Evolutionary conservation across 2,329 filamentous ascomycete genomes (phyloP).

Genomic region (Alternaria triticimaculans): DNA sequence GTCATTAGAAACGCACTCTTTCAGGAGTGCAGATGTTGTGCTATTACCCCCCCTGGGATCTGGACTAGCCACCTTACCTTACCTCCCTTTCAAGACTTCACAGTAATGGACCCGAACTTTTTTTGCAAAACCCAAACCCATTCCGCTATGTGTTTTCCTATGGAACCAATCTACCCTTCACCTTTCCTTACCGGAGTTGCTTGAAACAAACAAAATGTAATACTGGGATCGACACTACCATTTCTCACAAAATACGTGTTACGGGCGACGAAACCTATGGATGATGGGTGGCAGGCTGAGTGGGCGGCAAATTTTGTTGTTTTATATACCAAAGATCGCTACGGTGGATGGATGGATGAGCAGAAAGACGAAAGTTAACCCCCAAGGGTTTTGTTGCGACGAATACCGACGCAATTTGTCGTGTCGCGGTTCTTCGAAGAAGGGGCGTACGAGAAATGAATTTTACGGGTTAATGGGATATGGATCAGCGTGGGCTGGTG

Average conservation of each 20-base stretch:
- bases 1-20: background rate
- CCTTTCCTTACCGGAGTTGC: background rate
- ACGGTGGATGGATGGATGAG: background rate
- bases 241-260: background rate
- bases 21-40: background rate
- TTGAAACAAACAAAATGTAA: background rate
- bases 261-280: background rate
- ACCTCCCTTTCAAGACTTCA: background rate
- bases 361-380: background rate
- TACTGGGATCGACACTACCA: background rate
- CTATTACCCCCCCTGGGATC: background rate
- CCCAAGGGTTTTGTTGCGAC: background rate
- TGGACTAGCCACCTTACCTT: background rate
- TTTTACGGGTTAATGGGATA: background rate
- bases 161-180: background rate
- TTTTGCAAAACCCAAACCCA: background rate
- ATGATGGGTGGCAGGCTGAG: background rate
- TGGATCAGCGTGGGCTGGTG: background rate
- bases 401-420: background rate
- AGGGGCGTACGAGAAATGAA: slow-evolving; percentile 3
- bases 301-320: background rate
- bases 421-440: background rate
- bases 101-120: background rate
- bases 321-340: slow-evolving; percentile 5
- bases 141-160: background rate